These are phyloP conservation scores for Zymoseptoria crescenta DNA, from an alignment of 2,329 filamentous ascomycete species.

Conservation along the genomic window DNA sequence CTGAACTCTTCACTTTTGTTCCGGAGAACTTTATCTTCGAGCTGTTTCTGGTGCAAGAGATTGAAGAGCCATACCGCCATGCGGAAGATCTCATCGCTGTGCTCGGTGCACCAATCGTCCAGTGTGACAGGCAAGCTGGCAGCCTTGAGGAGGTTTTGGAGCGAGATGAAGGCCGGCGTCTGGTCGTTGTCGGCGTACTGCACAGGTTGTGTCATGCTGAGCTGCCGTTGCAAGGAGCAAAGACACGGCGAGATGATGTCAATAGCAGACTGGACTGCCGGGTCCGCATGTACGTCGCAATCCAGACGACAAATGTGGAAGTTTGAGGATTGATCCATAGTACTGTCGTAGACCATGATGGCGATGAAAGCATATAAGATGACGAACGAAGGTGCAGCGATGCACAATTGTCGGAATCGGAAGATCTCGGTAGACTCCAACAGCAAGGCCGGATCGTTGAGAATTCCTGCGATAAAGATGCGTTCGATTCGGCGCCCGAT, in stretches of 20 bases:
- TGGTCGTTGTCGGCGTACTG: background rate
- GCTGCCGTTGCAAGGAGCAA: background rate
- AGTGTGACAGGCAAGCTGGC: background rate
- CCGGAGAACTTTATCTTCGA: background rate
- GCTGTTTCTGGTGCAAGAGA: background rate
- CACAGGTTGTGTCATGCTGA: background rate
- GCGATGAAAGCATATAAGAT: too few species aligned
- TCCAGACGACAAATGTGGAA: too few species aligned
- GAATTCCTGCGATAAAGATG: too few species aligned
- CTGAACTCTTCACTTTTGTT: background rate
- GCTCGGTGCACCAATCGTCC: background rate
- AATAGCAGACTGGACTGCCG: too few species aligned
- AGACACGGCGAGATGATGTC: background rate
- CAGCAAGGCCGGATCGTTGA: too few species aligned
- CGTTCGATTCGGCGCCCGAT: too few species aligned
- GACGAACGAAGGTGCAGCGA: too few species aligned
- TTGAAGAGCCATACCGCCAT: background rate
- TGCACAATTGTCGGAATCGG: too few species aligned
- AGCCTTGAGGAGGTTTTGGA: background rate
- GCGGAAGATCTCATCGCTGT: background rate
- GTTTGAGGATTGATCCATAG: too few species aligned
- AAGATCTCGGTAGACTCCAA: too few species aligned
- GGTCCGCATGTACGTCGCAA: too few species aligned
- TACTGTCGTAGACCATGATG: too few species aligned
- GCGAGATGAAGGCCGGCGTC: background rate